Conservation (phyloP, 768 basidiomycete genomes). For the Suillus subluteus region DNA sequence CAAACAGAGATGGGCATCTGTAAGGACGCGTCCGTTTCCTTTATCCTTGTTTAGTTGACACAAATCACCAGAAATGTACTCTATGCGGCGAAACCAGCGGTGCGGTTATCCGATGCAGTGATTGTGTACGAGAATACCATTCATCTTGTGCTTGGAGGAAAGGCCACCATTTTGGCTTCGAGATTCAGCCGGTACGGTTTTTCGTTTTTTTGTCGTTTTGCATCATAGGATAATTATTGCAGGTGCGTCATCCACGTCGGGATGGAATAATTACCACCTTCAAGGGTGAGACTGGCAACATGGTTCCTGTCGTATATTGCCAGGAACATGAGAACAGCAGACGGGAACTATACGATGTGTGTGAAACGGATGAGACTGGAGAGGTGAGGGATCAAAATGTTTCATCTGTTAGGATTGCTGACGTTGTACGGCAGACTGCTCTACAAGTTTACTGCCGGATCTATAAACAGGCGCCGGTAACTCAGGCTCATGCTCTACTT, state of each 20-base stretch:
- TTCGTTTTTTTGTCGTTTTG: neutral
- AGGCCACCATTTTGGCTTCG: constrained; percentile 89
- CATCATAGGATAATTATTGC: neutral
- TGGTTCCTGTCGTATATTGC: constrained; percentile 79
- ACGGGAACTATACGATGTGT: constrained; percentile 78
- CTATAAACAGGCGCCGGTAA: constrained; percentile 79
- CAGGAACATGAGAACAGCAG: constrained; percentile 71
- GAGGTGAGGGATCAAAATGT: constrained; percentile 56
- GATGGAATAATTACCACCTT: constrained; percentile 73
- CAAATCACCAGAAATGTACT: constrained; percentile 60
- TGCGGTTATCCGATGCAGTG: constrained; percentile 81
- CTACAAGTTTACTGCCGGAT: constrained; percentile 84
- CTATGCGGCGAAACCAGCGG: constrained; percentile 77
- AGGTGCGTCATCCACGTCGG: constrained; percentile 81
- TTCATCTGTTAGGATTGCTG: neutral
- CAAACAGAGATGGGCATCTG: constrained; percentile 71
- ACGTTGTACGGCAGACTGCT: constrained; percentile 61
- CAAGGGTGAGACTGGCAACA: constrained; percentile 76
- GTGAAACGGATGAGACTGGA: constrained; percentile 79
- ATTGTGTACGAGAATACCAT: constrained; percentile 83
- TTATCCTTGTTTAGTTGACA: constrained; percentile 16
- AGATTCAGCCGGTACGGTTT: constrained; percentile 75
- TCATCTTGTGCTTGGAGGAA: constrained; percentile 88
- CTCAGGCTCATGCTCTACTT: constrained; percentile 80
- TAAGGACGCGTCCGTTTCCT: constrained; percentile 41